Base-by-base conservation (phyloP, 345 rosid genomes). In the Isatis tinctoria region DNA sequence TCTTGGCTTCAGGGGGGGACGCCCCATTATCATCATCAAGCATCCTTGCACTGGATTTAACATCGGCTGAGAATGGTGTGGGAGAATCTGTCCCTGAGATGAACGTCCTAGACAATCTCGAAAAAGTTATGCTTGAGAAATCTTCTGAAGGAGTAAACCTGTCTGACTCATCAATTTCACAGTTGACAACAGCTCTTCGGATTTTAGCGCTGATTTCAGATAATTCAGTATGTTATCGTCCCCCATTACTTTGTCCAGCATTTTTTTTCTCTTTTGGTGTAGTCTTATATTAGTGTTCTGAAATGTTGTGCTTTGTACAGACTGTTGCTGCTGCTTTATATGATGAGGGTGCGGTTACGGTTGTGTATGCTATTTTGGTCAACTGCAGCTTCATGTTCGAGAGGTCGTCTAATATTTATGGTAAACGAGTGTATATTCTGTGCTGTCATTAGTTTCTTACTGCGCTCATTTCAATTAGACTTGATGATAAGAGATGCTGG, bases 1-100 rank as follows among this genome's bases (percentile, higher is more conserved):
- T 83, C 63, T 74, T 95, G 79, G 97, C 92, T 73, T 91, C 96
- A 66, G 99, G 97, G 54, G 99, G 97, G 70, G 99, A 95, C 74
- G 90, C 97, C 44, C 95, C 86, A 63, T 80, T 83, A 75, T 85
- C 90, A 74, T 88, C 97, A 35, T 78, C 92, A 67, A 90, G 82
- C 82, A 86, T 83, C 80, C 83, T 88, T 51, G 96, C 79, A 32
- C 79, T 92, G 64, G 98, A 94, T 79, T 69, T 91, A 80, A 81
- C 90, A 66, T 92, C 82, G 74, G 86, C 80, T 76, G 97, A 91
- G 70, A 85, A 82, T 83, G 85, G 79, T 54, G 82, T 74, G 67
- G 96, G 97, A 69, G 99, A 95, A 77, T 67, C 90, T 80, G 82
- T 83, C 61, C 82, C 90, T 68, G 99, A 95, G 69, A 73, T 86